phyloP scores from a whole-genome alignment of 108 stramenopile genomes.

The Nitzschia palea region DNA sequence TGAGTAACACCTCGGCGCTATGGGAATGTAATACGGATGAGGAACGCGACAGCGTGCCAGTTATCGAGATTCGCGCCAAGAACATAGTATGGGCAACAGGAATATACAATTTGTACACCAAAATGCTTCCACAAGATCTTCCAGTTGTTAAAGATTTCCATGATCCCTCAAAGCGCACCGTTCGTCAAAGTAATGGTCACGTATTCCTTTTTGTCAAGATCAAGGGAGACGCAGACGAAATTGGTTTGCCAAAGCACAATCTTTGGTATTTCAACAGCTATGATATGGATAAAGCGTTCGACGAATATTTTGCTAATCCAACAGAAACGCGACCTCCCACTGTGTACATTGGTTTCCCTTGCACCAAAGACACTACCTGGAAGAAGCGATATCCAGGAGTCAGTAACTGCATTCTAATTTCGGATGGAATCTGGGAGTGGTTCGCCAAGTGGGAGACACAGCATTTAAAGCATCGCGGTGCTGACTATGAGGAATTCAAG shows the following conservation, averaged over 20 bases:
- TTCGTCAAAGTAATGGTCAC: slow-evolving; percentile 48
- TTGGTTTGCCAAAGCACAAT: slow-evolving; percentile 52
- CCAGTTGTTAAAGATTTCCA: slow-evolving; percentile 45
- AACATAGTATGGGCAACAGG: slow-evolving; percentile 53
- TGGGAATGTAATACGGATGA: slow-evolving; percentile 41
- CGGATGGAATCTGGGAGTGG: slow-evolving; percentile 54
- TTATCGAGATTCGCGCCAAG: slow-evolving; percentile 48
- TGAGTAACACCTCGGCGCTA: slow-evolving; percentile 47
- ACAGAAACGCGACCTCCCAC: slow-evolving; percentile 58
- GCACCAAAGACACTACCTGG: slow-evolving; percentile 55
- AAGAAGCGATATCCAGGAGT: slow-evolving; percentile 42
- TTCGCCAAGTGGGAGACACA: slow-evolving; percentile 44
- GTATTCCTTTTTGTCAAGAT: slow-evolving; percentile 58
- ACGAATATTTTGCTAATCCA: slow-evolving; percentile 50
- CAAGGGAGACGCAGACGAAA: slow-evolving; percentile 40
- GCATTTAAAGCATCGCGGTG: slow-evolving; percentile 29
- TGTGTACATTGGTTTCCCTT: slow-evolving; percentile 71
- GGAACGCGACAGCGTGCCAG: slow-evolving; percentile 15
- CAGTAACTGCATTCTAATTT: slow-evolving; percentile 52
- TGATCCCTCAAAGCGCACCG: slow-evolving; percentile 37
- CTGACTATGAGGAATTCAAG: slow-evolving; percentile 55
- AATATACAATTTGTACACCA: slow-evolving; percentile 55
- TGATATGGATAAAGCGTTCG: slow-evolving; percentile 59
- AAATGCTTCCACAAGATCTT: slow-evolving; percentile 47
- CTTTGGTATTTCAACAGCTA: slow-evolving; percentile 63